Evolutionary conservation across 371 early-diverging fungal species (phyloP), one percentile per base, ranked within the genome.

Genomic region (Apophysomyces trapeziformis): DNA sequence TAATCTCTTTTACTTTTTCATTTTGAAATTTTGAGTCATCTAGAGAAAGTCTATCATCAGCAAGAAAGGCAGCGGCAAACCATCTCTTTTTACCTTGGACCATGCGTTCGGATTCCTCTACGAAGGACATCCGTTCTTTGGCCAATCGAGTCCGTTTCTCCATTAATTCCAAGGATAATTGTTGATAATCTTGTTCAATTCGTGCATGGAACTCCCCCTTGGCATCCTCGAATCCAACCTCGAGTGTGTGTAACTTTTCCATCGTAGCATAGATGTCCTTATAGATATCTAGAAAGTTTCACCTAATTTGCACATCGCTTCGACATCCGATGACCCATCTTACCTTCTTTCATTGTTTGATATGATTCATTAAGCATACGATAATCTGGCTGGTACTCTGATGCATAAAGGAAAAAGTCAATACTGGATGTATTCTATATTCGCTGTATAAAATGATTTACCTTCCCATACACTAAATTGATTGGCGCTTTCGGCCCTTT

Each of bases 301-400:
- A 18, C 38, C 32, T 21, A 36, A 46, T 26, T 26, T 2, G 32
- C 32, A 26, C 32, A 13, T 13, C 5, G 21, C 41, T 65, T 6
- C 45, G 12, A 5, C 14, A 43, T 21, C 13, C 18, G 26, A 59
- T n/a, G n/a, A 43, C 7, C 4, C 8, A 37, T 32, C 26, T 18
- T 73, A 71, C 71, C 68, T 58, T 68, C 59, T 58, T 75, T 74
- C 41, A 43, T 62, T 35, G 47, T 46, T 14, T 68, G 61, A 63
- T 72, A 77, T 5, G 73, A 70, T 36, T 75, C 75, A 50, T 73
- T 73, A 43, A 79, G 58, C 65, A 64, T 21, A 58, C 38, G 61
- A 58, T 73, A 79, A 8, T 77, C 74, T 9, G 76, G 71, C 54
- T 68, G 74, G 36, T 68, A 76, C 13, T 73, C 75, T 73, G 65